phyloP scores from a whole-genome alignment of 495 filamentous ascomycete species.

The Lasiosphaeriaceae sp. region DNA sequence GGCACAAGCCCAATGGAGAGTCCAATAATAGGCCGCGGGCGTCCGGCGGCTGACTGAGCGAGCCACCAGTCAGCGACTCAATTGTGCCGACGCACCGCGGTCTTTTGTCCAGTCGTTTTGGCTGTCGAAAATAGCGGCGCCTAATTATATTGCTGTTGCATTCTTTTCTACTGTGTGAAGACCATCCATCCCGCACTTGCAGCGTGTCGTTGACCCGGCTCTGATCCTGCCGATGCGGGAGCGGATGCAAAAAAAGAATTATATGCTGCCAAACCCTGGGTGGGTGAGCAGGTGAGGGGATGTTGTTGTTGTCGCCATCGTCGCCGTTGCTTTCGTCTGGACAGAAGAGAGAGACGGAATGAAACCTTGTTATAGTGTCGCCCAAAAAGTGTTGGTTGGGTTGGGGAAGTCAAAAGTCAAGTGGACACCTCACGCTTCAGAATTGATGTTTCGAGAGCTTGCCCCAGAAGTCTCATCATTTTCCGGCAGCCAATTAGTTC shows the following conservation, averaged over 20 bases:
- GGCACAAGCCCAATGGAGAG: neutral
- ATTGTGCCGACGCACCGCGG: slow-evolving; percentile 13
- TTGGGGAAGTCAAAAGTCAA: too few relatives aligned
- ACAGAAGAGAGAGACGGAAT: too few relatives aligned
- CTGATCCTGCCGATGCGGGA: neutral
- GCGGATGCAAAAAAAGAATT: neutral
- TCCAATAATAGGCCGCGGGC: neutral
- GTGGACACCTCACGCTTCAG: neutral
- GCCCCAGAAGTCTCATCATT: neutral
- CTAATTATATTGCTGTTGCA: slow-evolving; percentile 20
- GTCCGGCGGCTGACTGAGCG: slow-evolving; percentile 8
- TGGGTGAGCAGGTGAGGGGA: too few relatives aligned
- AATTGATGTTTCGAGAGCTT: neutral
- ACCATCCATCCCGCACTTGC: neutral
- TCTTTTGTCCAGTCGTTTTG: slow-evolving; percentile 14
- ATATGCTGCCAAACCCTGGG: too few relatives aligned
- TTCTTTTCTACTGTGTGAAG: slow-evolving; percentile 7
- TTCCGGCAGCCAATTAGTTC: too few relatives aligned
- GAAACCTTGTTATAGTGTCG: too few relatives aligned
- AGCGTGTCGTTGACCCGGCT: neutral
- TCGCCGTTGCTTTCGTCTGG: too few relatives aligned
- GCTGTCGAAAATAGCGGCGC: slow-evolving; percentile 6
- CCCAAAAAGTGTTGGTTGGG: too few relatives aligned
- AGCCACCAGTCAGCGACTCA: slow-evolving; percentile 5
- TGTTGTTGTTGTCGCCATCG: too few relatives aligned